These are phyloP conservation scores for Cicer bijugum DNA, from an alignment of 306 rosid genomes.

Conservation along the genomic window DNA sequence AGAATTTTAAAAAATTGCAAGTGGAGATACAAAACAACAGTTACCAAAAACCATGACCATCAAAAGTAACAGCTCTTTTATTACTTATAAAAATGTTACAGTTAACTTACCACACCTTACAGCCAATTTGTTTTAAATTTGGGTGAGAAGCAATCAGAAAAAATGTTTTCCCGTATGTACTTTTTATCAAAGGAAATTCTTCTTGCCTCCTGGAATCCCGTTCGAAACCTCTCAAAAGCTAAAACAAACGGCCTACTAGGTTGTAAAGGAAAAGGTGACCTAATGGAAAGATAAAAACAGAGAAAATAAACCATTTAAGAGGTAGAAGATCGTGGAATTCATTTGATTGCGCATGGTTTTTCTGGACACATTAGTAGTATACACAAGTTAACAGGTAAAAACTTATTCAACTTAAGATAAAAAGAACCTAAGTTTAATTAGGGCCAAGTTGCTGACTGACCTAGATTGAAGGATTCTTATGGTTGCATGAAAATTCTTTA, in stretches of 20 bases:
- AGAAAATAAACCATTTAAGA: slow-evolving; percentile 1
- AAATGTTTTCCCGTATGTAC: not conserved
- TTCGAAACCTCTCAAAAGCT: not conserved
- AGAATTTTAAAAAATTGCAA: not conserved
- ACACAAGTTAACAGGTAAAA: not conserved
- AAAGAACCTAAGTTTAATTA: not conserved
- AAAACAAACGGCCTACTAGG: not conserved
- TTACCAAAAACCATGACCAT: slow-evolving; percentile 2
- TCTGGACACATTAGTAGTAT: not conserved
- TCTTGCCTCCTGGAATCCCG: not conserved
- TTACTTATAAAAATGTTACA: not conserved
- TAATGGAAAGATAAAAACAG: not conserved
- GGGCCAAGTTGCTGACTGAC: slow-evolving; percentile 6
- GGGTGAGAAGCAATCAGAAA: not conserved
- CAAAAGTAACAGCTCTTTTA: not conserved
- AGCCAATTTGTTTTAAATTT: not conserved
- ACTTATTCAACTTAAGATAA: not conserved
- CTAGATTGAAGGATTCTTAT: slow-evolving; percentile 5
- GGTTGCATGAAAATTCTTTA: not conserved
- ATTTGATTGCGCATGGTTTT: slow-evolving; percentile 6
- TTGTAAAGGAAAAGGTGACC: slow-evolving; percentile 24
- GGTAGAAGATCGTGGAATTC: not conserved
- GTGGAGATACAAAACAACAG: not conserved
- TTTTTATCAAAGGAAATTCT: not conserved
- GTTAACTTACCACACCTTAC: not conserved